Evolutionary conservation across 2,329 filamentous ascomycete species (phyloP), one percentile per base, ranked within the genome.

Genomic region (Mycosphaerelloides madeirae): DNA sequence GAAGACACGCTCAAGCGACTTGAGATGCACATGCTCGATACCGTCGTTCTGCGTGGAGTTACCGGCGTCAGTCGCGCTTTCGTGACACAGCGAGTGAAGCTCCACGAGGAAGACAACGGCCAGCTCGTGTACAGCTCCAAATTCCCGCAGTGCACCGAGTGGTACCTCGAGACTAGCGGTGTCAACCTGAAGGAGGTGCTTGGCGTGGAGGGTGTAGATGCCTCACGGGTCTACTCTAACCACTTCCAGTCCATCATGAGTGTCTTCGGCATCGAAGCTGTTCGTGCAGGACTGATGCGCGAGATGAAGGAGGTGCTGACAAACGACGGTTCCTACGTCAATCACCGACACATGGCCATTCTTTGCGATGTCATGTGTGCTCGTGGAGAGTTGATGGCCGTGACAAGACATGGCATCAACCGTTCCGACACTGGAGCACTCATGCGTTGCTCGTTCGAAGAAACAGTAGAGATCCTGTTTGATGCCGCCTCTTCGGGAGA

Each of bases 371-470:
- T 98, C 52, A 98, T 98, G 93, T 96, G 90, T 20, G 89, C 94
- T 60, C 81, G 93, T 60, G 93, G 93, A 55, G 84, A 85, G 59
- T 83, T 98, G 61, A 95, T 95, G 68, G 91, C 93, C 12, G 91
- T 98, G 53, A 98, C 93, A 44, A 87, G 93, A 69, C 93, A 98
- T 65, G 93, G 93, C 71, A 98, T 98, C 74, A 98, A 98, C 74
- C 83, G 93, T 60, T 88, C 91, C 19, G 93, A 98, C 64, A 98
- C 94, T 50, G 93, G 93, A 74, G 94, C 93, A 8, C 77, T 98
- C 60, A 98, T 98, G 93, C 85, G 93, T 67, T 98, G 94, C 76
- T 98, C 93, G 2, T 98, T 98, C 71, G 93, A 98, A 70, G 94
- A 98, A 68, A 98, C 93, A 0, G 93, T 98, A 31, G 94, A 98